These are phyloP conservation scores for Sisymbrium irio DNA, from an alignment of 345 rosid genomes.

Conservation along the genomic window DNA sequence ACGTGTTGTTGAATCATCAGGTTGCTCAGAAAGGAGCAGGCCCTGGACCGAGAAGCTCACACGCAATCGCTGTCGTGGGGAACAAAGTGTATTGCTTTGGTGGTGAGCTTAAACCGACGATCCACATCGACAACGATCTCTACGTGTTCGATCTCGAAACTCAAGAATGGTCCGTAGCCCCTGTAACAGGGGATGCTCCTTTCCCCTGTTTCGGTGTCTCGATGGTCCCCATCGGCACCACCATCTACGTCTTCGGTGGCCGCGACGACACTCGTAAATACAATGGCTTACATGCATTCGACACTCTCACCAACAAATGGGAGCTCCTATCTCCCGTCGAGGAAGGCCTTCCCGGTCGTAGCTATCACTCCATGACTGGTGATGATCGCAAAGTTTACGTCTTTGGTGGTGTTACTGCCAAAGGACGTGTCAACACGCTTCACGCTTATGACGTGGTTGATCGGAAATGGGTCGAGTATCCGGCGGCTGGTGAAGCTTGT, in stretches of 20 bases:
- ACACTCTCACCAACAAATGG: slow-evolving; percentile 32
- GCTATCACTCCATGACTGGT: slow-evolving; percentile 29
- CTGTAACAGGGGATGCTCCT: slow-evolving; percentile 30
- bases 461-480: slow-evolving; percentile 33
- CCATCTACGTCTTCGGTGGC: slow-evolving; percentile 35
- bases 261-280: slow-evolving; percentile 26
- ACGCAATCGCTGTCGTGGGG: slow-evolving; percentile 30
- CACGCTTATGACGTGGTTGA: slow-evolving; percentile 31
- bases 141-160: slow-evolving; percentile 32
- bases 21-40: slow-evolving; percentile 28
- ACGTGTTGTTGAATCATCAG: background rate
- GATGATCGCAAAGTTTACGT: slow-evolving; percentile 32
- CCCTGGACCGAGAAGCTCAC: slow-evolving; percentile 39
- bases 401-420: slow-evolving; percentile 34
- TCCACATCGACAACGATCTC: slow-evolving; percentile 33
- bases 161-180: slow-evolving; percentile 31
- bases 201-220: slow-evolving; percentile 35
- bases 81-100: slow-evolving; percentile 36
- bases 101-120: slow-evolving; percentile 38
- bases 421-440: slow-evolving; percentile 29
- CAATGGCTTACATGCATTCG: slow-evolving; percentile 23
- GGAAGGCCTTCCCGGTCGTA: slow-evolving; percentile 33
- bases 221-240: slow-evolving; percentile 31
- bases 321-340: slow-evolving; percentile 1
- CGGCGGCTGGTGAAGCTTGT: slow-evolving; percentile 33